These are phyloP conservation scores for Coffea humblotiana DNA, from an alignment of 305 asterid species.

Conservation along the genomic window DNA sequence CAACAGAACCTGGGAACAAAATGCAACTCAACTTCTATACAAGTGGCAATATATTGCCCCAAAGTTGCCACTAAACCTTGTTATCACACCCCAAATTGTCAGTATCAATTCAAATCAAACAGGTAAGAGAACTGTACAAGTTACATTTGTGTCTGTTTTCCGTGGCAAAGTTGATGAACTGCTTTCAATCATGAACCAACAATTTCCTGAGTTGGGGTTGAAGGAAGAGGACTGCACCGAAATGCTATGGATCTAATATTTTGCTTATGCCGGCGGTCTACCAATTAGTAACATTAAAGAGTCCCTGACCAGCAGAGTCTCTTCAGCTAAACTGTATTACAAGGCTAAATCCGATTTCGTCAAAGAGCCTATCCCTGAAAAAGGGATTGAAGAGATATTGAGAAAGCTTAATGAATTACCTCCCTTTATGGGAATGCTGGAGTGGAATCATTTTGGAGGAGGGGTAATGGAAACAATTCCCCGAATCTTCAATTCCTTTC, in stretches of 20 bases:
- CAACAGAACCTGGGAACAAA: conserved; percentile 1
- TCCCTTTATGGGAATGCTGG: neutral
- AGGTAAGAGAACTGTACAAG: neutral
- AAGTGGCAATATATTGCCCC: conserved; percentile 11
- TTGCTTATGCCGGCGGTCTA: neutral
- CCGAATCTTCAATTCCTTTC: conserved; percentile 16
- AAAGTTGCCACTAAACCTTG: neutral
- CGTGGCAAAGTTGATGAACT: conserved; percentile 3
- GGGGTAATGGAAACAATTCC: conserved; percentile 20
- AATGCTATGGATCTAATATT: conserved; percentile 14
- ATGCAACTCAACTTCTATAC: conserved; percentile 2
- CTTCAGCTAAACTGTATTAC: neutral
- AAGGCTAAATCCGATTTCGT: conserved; percentile 21
- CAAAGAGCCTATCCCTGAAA: conserved; percentile 15
- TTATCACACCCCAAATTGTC: neutral
- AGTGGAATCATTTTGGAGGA: conserved; percentile 21
- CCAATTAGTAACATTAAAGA: neutral
- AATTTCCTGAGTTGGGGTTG: conserved; percentile 10
- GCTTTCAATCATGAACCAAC: neutral
- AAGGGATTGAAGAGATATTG: conserved; percentile 17
- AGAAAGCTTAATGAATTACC: conserved; percentile 2
- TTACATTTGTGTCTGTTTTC: conserved; percentile 1
- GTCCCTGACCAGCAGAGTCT: neutral
- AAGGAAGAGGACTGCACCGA: conserved; percentile 1
- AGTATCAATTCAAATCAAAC: neutral